phyloP scores from a whole-genome alignment of 164 flowering plant genomes.

The Macadamia integrifolia region DNA sequence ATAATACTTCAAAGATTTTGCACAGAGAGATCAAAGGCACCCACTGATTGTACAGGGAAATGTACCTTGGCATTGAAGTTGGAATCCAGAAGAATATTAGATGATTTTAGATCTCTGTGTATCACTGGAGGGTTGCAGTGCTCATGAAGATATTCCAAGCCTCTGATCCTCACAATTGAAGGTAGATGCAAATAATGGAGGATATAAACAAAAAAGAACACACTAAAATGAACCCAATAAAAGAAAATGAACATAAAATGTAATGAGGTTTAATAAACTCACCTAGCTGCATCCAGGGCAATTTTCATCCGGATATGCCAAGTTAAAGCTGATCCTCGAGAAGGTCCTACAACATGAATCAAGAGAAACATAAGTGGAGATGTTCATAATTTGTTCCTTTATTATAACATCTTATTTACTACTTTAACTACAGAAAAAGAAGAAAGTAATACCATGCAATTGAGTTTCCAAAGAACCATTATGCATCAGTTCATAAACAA shows the following conservation, averaged over 20 bases:
- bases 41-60: neutral
- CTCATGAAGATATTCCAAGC: slow-evolving; percentile 90
- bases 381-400: neutral
- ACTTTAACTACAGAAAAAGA: neutral
- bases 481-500: slow-evolving; percentile 87
- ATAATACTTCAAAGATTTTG: neutral
- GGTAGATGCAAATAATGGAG: slow-evolving; percentile 9
- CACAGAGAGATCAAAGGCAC: neutral
- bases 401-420: neutral
- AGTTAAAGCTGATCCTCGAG: slow-evolving; percentile 63
- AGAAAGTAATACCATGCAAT: slow-evolving; percentile 60
- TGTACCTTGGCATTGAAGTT: slow-evolving; percentile 88
- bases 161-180: slow-evolving; percentile 48
- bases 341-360: slow-evolving; percentile 48
- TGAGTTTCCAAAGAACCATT: slow-evolving; percentile 81
- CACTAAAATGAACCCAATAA: neutral
- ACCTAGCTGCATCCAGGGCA: slow-evolving; percentile 96
- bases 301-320: slow-evolving; percentile 91
- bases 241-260: neutral
- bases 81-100: slow-evolving; percentile 89
- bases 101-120: slow-evolving; percentile 96
- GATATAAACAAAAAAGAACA: neutral
- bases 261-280: slow-evolving; percentile 1
- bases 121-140: slow-evolving; percentile 83
- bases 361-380: slow-evolving; percentile 3